Percentiles rank a stretch among this genome's conserved stretches.
phyloP scores from a whole-genome alignment of 192 early-diverging fungal species.

The Backusella macrospora region DNA sequence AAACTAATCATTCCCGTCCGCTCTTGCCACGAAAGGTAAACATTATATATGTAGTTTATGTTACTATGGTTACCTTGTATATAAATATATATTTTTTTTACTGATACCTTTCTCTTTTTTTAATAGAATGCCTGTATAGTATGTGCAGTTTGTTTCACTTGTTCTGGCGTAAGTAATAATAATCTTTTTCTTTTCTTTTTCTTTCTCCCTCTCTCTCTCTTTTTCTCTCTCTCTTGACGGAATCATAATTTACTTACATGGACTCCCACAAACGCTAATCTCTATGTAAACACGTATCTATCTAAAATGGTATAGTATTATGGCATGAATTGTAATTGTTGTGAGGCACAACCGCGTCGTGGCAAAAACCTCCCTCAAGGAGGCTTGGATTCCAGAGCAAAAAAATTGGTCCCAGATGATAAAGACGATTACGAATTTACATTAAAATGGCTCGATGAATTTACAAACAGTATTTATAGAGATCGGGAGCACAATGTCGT shows the following conservation, averaged over 20 bases:
- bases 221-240: no score
- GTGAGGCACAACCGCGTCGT: constrained; percentile 43
- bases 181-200: no score
- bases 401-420: constrained; percentile 33
- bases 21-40: constrained; percentile 1
- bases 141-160: constrained; percentile 42
- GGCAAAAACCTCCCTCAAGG: constrained; percentile 42
- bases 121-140: constrained; percentile 42
- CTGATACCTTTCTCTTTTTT: no score
- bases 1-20: not conserved
- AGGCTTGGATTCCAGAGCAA: constrained; percentile 41
- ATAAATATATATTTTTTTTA: not conserved
- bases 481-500: constrained; percentile 22
- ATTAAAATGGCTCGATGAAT: constrained; percentile 35
- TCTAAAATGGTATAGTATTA: constrained; percentile 28
- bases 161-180: constrained; percentile 24
- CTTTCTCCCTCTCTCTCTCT: no score
- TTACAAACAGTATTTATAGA: constrained; percentile 34
- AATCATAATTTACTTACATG: no score
- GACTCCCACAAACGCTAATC: no score
- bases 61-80: not conserved
- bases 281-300: not conserved
- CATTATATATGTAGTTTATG: not conserved
- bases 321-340: constrained; percentile 35
- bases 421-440: constrained; percentile 42